These are phyloP conservation scores for Neurospora sp. DNA, from an alignment of 495 filamentous ascomycete genomes.

Conservation along the genomic window DNA sequence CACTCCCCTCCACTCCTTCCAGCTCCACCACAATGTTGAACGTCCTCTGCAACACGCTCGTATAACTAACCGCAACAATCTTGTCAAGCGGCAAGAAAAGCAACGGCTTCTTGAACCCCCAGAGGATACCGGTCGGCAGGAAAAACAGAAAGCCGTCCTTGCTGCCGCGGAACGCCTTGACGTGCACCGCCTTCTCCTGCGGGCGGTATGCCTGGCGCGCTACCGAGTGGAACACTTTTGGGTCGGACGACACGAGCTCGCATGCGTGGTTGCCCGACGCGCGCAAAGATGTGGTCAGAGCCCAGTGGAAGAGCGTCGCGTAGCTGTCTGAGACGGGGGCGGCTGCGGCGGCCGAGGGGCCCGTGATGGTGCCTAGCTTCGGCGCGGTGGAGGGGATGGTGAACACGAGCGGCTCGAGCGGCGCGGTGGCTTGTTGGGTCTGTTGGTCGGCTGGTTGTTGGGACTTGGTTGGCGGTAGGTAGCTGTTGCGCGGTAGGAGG, in stretches of 20 bases:
- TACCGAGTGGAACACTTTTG: slow-evolving; percentile 66
- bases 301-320: slow-evolving; percentile 51
- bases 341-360: slow-evolving; percentile 31
- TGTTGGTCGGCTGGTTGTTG: slow-evolving; percentile 9
- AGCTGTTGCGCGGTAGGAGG: slow-evolving; percentile 64
- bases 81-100: slow-evolving; percentile 71
- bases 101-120: slow-evolving; percentile 92
- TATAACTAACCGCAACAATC: slow-evolving; percentile 79
- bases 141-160: slow-evolving; percentile 96
- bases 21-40: slow-evolving; percentile 83
- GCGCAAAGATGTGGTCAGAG: slow-evolving; percentile 51
- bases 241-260: slow-evolving; percentile 56
- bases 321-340: slow-evolving; percentile 50
- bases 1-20: slow-evolving; percentile 26
- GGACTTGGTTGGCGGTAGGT: slow-evolving; percentile 26
- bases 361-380: slow-evolving; percentile 48
- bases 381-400: slow-evolving; percentile 66
- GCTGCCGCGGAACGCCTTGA: slow-evolving; percentile 82
- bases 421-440: slow-evolving; percentile 24
- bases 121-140: slow-evolving; percentile 75
- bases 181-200: slow-evolving; percentile 80
- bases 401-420: slow-evolving; percentile 69
- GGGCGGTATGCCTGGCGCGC: slow-evolving; percentile 77
- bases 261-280: slow-evolving; percentile 42
- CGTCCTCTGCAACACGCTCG: slow-evolving; percentile 78